Base-by-base conservation (phyloP, 108 stramenopile species). In the Nitzschia sp. region DNA sequence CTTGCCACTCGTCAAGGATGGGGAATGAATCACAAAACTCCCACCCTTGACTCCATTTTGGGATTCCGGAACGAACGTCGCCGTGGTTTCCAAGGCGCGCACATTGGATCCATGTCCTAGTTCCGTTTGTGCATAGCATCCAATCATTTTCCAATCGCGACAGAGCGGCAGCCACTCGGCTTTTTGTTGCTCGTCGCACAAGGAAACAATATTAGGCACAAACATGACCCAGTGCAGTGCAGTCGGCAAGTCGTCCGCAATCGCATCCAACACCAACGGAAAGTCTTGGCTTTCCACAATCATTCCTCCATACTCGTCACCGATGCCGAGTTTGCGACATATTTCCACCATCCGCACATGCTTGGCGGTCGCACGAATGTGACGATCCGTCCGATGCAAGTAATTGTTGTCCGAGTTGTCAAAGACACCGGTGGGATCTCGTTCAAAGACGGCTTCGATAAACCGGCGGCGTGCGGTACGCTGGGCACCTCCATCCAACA, bases 121-220 rank as follows among this genome's bases (percentile, higher is more conserved):
- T 75, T 98, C 97, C 23, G 97, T 97, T 69, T 97, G 96, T 19
- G 95, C 97, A 69, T 96, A 98, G 55, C 95, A 97, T 21, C 96
- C 95, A 70, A 98, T 92, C 79, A 97, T 94, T 38, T 77, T 84
- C 92, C 96, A 97, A 68, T 94, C 94, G 0, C 89, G 78, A 71
- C 95, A 95, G 13, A 96, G 69, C 0, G 96, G 96, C 13, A 97
- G 76, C 97, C 97, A 98, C 22, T 77, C 56, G 1, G 84, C 63
- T 56, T 91, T 82, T 71, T 99, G 98, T 58, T 95, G 86, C 26
- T 93, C 90, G 67, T 93, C 92, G 58, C 92, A 92, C 22, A 95
- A 64, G 15, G 79, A 83, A 11, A 83, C 66, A 60, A 96, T 87
- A 78, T 94, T 94, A 17, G 93, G 93, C 6, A 91, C 73, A 79